Base-by-base conservation (phyloP, 1,284 basidiomycete genomes). In the Boletus mariae region DNA sequence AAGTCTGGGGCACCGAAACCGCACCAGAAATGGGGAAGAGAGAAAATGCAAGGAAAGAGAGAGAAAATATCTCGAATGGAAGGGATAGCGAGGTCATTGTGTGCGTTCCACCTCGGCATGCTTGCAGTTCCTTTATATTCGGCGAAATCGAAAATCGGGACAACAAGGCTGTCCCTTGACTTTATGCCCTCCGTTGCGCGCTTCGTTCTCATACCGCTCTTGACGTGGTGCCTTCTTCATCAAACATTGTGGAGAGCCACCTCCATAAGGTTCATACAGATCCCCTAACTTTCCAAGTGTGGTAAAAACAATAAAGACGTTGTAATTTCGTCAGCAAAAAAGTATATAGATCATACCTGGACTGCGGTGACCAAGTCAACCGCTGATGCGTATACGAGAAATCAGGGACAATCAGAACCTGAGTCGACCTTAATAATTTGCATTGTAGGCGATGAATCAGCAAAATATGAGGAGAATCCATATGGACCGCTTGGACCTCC, bases 91-190 rank as follows among this genome's bases (percentile, higher is more conserved):
- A 20, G 9, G 1, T 7, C 41, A 40, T 12, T 1, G 11, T 13
- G 7, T 5, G 8, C 12, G n/a, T 10, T 8, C 10, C 25, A 3
- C 17, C 10, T 37, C 1, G 25, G 41, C 3, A 12, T 12, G 7
- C 25, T 40, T 44, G n/a, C 4, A 17, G 23, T 12, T 37, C 46
- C 37, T 57, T 56, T 60, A 66, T 67, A 53, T n/a, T 23, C 2
- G 20, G 20, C 20, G 3, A 20, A 40, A 10, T 20, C 10, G 20
- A 40, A 1, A 40, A 40, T 20, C n/a, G 38, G 10, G 0, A 5
- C 10, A 23, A 40, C 38, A 40, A 23, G 38, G 38, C 38, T 38
- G 20, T 38, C 6, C 34, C 34, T n/a, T 12, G 15, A 15, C 12
- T 35, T 11, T 9, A 11, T 31, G 31, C 5, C 34, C 0, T 20